Conservation (phyloP, 2,329 filamentous ascomycete species). For the Metarhizium rileyi region DNA sequence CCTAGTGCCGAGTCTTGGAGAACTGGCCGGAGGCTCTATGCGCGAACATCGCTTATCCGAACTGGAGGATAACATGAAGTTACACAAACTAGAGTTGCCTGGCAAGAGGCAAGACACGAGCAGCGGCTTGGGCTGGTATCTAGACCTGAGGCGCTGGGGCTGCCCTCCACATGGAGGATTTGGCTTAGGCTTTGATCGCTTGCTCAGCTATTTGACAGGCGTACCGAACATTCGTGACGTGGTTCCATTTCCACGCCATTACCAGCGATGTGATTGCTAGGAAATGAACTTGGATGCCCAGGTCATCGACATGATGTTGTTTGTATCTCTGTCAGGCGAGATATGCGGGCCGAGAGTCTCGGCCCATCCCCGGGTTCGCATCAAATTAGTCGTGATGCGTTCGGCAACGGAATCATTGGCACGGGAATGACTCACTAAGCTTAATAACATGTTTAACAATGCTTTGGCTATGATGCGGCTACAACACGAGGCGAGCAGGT, state of each 20-base stretch:
- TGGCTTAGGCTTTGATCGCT: slow-evolving; percentile 79
- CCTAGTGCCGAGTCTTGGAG: slow-evolving; percentile 74
- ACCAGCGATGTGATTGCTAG: slow-evolving; percentile 51
- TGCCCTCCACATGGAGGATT: slow-evolving; percentile 87
- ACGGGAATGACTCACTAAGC: background rate
- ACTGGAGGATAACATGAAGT: slow-evolving; percentile 61
- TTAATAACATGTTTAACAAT: background rate
- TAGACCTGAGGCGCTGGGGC: slow-evolving; percentile 83
- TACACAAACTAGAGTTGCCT: slow-evolving; percentile 48
- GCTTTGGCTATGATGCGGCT: background rate
- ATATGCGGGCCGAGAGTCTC: slow-evolving; percentile 1
- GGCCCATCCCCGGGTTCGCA: background rate
- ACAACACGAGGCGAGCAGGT: slow-evolving; percentile 2
- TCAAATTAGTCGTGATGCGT: background rate
- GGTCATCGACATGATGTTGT: background rate
- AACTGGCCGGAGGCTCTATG: slow-evolving; percentile 81
- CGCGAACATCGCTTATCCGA: slow-evolving; percentile 68
- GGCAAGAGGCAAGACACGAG: slow-evolving; percentile 18
- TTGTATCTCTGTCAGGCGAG: background rate
- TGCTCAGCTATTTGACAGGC: slow-evolving; percentile 75
- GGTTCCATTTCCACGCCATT: slow-evolving; percentile 74
- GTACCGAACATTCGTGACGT: slow-evolving; percentile 76
- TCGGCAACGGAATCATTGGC: background rate
- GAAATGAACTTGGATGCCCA: background rate
- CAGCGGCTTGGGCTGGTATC: slow-evolving; percentile 64